Base-by-base conservation (phyloP, 345 rosid species). In the Psidium guajava region DNA sequence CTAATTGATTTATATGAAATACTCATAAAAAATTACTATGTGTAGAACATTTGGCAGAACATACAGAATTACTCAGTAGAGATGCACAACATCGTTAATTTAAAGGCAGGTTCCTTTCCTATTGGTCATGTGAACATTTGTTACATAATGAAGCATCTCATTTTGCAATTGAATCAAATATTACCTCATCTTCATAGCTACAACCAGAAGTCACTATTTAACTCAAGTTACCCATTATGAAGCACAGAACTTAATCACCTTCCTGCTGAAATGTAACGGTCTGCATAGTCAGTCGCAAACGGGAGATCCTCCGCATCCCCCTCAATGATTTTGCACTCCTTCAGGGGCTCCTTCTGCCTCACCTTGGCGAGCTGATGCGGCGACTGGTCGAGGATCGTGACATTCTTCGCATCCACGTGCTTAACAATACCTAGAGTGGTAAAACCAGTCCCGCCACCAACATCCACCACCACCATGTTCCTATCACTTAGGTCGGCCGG, bases 351-450 rank as follows among this genome's bases (percentile, higher is more conserved):
- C 93, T 97, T 97, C 86, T 93, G 91, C 95, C 91, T 97, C 20
- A 98, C 99, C 91, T 94, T 96, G 18, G 96, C 99, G 27, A 97
- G 97, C 94, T 97, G 99, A 88, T 97, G 99, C 0, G 99, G 99
- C 15, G 99, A 97, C 91, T 96, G 99, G 89, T 97, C 99, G 12
- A 97, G 95, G 84, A 97, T 96, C 2, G 98, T 95, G 52, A 97
- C 99, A 87, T 97, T 97, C 90, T 96, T 95, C 51, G 99, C 98
- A 64, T 94, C 98, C 64, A 97, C 99, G 28, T 94, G 95, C 92
- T 97, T 94, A 58, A 97, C 99, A 57, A 97, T 97, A 6, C 99
- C 99, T 88, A 97, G 83, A 85, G 99, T 97, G 58, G 99, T 94
- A 91, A 97, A 97, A 54, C 99, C 99, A 83, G 99, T 97, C 12